These are phyloP conservation scores for Xerocomus minutiporus DNA, from an alignment of 1,284 basidiomycete genomes.

Conservation along the genomic window DNA sequence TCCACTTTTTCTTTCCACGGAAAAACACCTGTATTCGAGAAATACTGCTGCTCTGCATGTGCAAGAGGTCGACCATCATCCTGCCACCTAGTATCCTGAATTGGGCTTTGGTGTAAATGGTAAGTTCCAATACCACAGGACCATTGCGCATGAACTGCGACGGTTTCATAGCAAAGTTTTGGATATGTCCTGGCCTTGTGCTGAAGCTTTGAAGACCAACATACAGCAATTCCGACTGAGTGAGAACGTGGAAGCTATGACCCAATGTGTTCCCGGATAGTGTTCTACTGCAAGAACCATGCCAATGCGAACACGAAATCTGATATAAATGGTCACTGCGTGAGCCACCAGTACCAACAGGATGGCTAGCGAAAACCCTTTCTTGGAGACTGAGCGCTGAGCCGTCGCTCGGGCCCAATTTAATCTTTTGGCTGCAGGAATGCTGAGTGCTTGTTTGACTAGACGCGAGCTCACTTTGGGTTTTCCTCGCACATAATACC, in stretches of 20 bases:
- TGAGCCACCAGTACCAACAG: no score
- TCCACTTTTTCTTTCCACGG: no score
- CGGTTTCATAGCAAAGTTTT: neutral
- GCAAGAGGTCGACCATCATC: neutral
- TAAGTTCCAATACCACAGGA: neutral
- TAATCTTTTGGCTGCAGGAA: neutral
- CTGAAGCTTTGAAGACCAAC: neutral
- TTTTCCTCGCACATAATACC: neutral
- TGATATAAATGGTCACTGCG: no score
- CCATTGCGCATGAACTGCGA: neutral
- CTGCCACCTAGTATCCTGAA: neutral
- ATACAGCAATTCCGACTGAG: no score
- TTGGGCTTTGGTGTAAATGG: neutral
- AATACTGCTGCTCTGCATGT: neutral
- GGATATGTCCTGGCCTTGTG: no score
- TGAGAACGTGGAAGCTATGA: no score
- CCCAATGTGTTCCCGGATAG: no score
- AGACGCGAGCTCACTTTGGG: neutral
- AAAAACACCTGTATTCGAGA: no score
- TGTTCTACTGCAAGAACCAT: no score
- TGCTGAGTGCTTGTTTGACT: neutral
- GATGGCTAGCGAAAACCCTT: neutral
- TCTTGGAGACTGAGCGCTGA: no score
- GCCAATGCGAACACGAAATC: no score
- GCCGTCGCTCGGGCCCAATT: neutral